Base-by-base conservation (phyloP, 1,284 basidiomycete species). In the Melampsora americana region DNA sequence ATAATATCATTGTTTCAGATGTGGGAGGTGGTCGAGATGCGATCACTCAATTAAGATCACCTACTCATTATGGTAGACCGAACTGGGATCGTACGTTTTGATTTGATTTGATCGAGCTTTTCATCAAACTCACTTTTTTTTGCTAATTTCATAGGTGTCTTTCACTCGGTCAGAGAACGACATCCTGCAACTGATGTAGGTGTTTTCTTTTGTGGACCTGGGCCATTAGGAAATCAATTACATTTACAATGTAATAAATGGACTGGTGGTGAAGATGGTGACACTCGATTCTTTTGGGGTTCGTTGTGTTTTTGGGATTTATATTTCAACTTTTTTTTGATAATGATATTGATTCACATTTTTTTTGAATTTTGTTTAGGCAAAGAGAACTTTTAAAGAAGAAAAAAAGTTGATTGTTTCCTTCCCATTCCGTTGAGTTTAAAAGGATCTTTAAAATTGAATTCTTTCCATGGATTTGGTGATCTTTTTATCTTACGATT, bases 51-150 rank as follows among this genome's bases (percentile, higher is more conserved):
- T 85, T 95, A 3, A 87, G 91, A 30, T 89, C 92, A 0, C 93
- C 93, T 0, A 95, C 93, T n/a, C 92, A 94, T 84, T 95, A 90
- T 82, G 93, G 92, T 30, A 85, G 93, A 75, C 92, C 92, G n/a
- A 92, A 94, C 83, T 77, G 76, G 77, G 81, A 82, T 73, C 56
- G 81, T 79, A 1, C 50, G 14, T 61, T 61, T 1, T 65, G 1
- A 28, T 62, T 9, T 30, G 12, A 39, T 35, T 20, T 39, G 23
- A 23, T 42, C 20, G 20, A n/a, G n/a, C n/a, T n/a, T n/a, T n/a
- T n/a, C n/a, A n/a, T n/a, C n/a, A n/a, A n/a, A n/a, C n/a, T n/a
- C n/a, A n/a, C n/a, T n/a, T n/a, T n/a, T n/a, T n/a, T n/a, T n/a
- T n/a, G n/a, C n/a, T n/a, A n/a, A n/a, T n/a, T n/a, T n/a, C n/a